Evolutionary conservation across 2,329 filamentous ascomycete genomes (phyloP).

Genomic region (Aspergillus aculeatinus): DNA sequence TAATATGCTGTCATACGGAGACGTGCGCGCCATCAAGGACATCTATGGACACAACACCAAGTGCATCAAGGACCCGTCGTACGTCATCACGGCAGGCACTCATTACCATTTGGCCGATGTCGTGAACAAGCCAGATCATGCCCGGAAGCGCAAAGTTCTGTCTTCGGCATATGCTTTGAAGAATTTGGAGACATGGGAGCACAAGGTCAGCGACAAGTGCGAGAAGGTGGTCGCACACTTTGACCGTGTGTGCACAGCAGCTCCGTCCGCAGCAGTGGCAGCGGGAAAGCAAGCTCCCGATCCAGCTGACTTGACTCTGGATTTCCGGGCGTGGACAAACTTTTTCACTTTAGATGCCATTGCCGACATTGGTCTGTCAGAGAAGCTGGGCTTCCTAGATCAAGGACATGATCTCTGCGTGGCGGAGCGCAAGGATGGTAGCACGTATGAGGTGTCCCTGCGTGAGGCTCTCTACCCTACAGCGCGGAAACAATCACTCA

Average conservation of each 20-base stretch:
- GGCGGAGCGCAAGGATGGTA: constrained; percentile 49
- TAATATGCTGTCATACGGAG: constrained; percentile 46
- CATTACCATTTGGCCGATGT: constrained; percentile 56
- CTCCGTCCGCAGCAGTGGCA: constrained; percentile 36
- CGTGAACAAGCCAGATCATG: constrained; percentile 53
- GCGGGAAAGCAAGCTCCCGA: constrained; percentile 20
- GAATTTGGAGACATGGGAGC: constrained; percentile 56
- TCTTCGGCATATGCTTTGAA: constrained; percentile 54
- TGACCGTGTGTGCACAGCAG: constrained; percentile 41
- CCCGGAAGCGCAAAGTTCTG: constrained; percentile 52
- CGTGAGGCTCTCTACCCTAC: constrained; percentile 54
- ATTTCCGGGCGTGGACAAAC: constrained; percentile 55
- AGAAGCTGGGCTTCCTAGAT: constrained; percentile 54
- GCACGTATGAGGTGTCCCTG: constrained; percentile 47
- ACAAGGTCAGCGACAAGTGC: constrained; percentile 55
- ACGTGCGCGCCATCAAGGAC: constrained; percentile 49
- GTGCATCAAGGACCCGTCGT: constrained; percentile 53
- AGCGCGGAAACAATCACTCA: constrained; percentile 51
- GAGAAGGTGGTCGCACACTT: constrained; percentile 46
- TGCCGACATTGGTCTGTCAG: constrained; percentile 55
- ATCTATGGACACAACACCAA: constrained; percentile 54
- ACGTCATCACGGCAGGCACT: constrained; percentile 46
- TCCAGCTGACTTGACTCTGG: constrained; percentile 39
- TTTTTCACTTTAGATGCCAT: constrained; percentile 60
- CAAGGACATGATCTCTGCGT: constrained; percentile 48